Evolutionary conservation across 2,329 filamentous ascomycete genomes (phyloP), one percentile per base, ranked within the genome.

Genomic region (Fusarium temperatum): DNA sequence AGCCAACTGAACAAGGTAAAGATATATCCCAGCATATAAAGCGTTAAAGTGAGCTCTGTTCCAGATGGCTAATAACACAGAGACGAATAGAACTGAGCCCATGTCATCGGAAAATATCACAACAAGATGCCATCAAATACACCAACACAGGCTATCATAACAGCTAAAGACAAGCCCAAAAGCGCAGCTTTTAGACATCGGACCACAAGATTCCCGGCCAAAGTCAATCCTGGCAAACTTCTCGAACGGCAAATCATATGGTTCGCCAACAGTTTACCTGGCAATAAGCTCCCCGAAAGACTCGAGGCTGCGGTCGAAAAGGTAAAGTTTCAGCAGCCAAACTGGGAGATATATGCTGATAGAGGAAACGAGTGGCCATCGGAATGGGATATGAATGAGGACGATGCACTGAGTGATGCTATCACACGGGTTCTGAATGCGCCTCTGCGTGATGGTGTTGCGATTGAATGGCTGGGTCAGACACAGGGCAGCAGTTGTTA

Each of bases 1-100:
- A 38, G 3, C 2, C 5, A 20, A 1, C 9, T 20, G 9, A 38
- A 38, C 36, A 38, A 38, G 7, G 36, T 18, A 38, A 38, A 38
- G 18, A 20, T 3, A 7, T 38, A 38, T 20, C 18, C 18, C 1
- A 38, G 36, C 1, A 20, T 38, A 38, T 38, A 39, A n/a, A n/a
- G n/a, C n/a, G n/a, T n/a, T n/a, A n/a, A n/a, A n/a, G n/a, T n/a
- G n/a, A n/a, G n/a, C n/a, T n/a, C n/a, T n/a, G 7, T 35, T 8
- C 32, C 7, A 3, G 3, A 35, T 35, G 7, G 32, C 32, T 15
- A 1, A 3, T 0, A 35, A 35, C 3, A 35, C 1, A 35, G 3
- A 0, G 32, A 35, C 32, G 32, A 35, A 3, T 35, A 35, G 1
- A 35, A 35, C 6, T 35, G 7, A 35, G 1, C 14, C 32, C 32